Conservation (phyloP, 495 filamentous ascomycete genomes). For the Aspergillus olivimuriae region DNA sequence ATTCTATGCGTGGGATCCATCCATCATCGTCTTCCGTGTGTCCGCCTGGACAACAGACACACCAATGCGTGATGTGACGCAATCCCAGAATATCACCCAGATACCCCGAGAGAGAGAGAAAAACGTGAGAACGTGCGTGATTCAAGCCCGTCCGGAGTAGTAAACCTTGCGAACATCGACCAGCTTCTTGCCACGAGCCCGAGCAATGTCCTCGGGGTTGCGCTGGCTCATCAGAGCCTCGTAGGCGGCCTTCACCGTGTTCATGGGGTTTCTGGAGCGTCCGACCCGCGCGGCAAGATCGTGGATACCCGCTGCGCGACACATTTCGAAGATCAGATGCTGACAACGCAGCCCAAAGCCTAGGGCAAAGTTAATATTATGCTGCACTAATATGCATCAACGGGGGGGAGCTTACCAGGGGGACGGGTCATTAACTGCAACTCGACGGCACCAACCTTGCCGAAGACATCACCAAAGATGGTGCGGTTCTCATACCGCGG, state of each 20-base stretch:
- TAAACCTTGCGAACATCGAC: conserved; percentile 97
- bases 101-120: neutral
- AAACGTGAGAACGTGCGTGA: conserved; percentile 5
- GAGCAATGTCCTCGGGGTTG: conserved; percentile 81
- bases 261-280: conserved; percentile 87
- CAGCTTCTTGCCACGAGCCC: conserved; percentile 83
- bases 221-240: conserved; percentile 75
- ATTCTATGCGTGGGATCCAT: conserved; percentile 19
- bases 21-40: neutral
- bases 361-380: conserved; percentile 26
- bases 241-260: conserved; percentile 85
- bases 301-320: conserved; percentile 69
- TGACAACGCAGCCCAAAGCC: conserved; percentile 91
- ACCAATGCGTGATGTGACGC: too few relatives aligned
- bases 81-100: neutral
- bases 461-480: conserved; percentile 77
- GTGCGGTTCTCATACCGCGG: conserved; percentile 85
- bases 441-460: conserved; percentile 78
- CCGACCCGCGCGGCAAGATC: conserved; percentile 78
- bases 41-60: too few relatives aligned
- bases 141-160: conserved; percentile 68
- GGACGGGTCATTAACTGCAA: conserved; percentile 73
- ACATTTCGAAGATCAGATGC: conserved; percentile 88
- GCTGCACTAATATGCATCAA: conserved; percentile 3
- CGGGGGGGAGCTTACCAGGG: conserved; percentile 60